Evolutionary conservation across 2,329 filamentous ascomycete species (phyloP), one percentile per base, ranked within the genome.

Genomic region (Botrytis hyacinthi): DNA sequence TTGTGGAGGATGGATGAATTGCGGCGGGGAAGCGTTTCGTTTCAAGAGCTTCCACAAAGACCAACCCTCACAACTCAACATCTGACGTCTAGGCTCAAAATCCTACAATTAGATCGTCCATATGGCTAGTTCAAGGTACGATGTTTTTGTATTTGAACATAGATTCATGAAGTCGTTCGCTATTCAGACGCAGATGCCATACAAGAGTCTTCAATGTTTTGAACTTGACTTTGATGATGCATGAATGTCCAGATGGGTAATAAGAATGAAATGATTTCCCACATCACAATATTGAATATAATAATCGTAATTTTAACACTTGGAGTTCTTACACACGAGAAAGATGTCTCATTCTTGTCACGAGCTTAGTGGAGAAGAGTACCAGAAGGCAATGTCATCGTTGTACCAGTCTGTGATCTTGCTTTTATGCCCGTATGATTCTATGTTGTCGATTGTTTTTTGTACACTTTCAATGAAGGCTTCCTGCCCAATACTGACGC

Each of bases 391-490:
- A 66, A 42, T 71, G 44, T 26, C 54, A 54, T 51, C 32, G 59
- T 42, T 26, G 44, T 22, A 32, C 59, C 22, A 35, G 32, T 48
- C 60, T n/a, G 63, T 57, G 44, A 69, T 73, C 29, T 48, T 69
- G 63, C 40, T 57, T 72, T 59, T 59, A 73, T 67, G 66, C 48
- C 67, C 70, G 75, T 46, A 73, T 76, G 57, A 73, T 80, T 76
- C 76, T 78, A 72, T 61, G 61, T 44, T 71, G 66, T 54, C 63
- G 48, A 68, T 75, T 76, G 73, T 76, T 75, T 79, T 79, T 78
- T 79, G 76, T 80, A 80, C 79, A 80, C 73, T 74, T 74, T 51
- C 68, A 73, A 73, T 72, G 65, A 73, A 59, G 42, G 71, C 69
- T 62, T n/a, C 66, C 68, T 46, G 70, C 48, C 62, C 46, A 57